Base-by-base conservation (phyloP, 2,329 filamentous ascomycete species). In the Diaporthe australafricana region DNA sequence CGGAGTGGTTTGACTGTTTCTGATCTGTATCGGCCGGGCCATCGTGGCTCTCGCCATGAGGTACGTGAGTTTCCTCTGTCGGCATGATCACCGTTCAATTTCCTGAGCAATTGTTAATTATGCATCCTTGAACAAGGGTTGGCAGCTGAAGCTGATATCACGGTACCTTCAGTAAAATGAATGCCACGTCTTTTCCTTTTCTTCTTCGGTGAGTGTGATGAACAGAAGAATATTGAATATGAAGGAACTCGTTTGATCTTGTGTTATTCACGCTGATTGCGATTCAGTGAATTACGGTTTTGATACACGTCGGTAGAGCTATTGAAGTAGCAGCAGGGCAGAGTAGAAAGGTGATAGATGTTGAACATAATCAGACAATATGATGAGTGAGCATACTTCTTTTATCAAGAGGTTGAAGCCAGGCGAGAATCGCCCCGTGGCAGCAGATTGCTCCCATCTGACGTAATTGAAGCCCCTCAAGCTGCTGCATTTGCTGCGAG, bases 381-480 rank as follows among this genome's bases (percentile, higher is more conserved):
- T 25, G 6, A 1, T 25, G 9, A 65, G 14, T 5, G n/a, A 38
- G 4, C 8, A 3, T 22, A 20, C n/a, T 32, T 25, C n/a, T 50
- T 38, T 65, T 65, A 65, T 48, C 14, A 50, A 38, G 45, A 14
- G 25, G 45, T 17, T 50, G 8, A 38, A 27, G 12, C 20, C 45
- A 38, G 45, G 45, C 32, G 45, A 65, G 25, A 50, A 25, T 38
- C 20, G 20, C 9, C 8, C 40, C 45, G 7, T 50, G 7, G 20
- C 4, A 25, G 2, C 60, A 35, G 6, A 27, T 9, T 30, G n/a
- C 12, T 65, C 42, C 45, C 60, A 38, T 50, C 60, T 65, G 60
- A 65, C 60, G 60, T 65, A 65, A 65, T 14, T 50, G 45, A 38
- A 38, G 45, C 45, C n/a, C 60, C 32, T 11, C 45, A 17, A 62